These are phyloP conservation scores for Ephemerocybe angulata DNA, from an alignment of 768 basidiomycete species.

Conservation along the genomic window DNA sequence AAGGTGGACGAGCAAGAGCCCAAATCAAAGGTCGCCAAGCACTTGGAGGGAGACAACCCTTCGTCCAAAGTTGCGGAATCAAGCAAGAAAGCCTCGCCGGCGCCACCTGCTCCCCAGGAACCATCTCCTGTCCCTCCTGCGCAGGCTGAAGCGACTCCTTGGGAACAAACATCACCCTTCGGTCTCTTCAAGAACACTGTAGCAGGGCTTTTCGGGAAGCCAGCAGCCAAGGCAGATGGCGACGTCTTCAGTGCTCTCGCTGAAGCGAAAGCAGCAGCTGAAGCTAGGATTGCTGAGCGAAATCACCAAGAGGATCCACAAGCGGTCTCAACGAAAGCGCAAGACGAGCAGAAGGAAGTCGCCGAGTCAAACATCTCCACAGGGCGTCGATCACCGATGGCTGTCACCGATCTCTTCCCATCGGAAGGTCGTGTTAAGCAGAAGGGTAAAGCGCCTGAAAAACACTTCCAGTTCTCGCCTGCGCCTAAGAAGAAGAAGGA, in stretches of 20 bases:
- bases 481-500: conserved; percentile 5
- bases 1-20: conserved; percentile 38
- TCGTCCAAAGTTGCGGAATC: background rate
- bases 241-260: conserved; percentile 63
- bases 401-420: conserved; percentile 59
- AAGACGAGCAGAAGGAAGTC: background rate
- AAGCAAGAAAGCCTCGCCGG: background rate
- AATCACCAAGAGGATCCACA: conserved; percentile 43
- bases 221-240: conserved; percentile 51
- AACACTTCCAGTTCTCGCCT: conserved; percentile 23
- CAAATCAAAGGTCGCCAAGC: conserved; percentile 49
- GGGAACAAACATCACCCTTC: conserved; percentile 26
- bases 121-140: conserved; percentile 10
- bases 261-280: conserved; percentile 63
- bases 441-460: conserved; percentile 28
- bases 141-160: background rate
- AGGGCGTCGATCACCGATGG: conserved; percentile 37
- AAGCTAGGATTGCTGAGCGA: conserved; percentile 65
- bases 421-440: conserved; percentile 32
- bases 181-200: conserved; percentile 69
- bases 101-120: background rate
- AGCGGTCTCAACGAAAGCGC: background rate
- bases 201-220: conserved; percentile 54
- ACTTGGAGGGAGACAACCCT: conserved; percentile 27
- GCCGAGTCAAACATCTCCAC: conserved; percentile 5